A percentile compares a stretch with the other conserved stretches of the same genome.
Evolutionary conservation across 768 basidiomycete genomes (phyloP).

Genomic region (Mycena alexandri): DNA sequence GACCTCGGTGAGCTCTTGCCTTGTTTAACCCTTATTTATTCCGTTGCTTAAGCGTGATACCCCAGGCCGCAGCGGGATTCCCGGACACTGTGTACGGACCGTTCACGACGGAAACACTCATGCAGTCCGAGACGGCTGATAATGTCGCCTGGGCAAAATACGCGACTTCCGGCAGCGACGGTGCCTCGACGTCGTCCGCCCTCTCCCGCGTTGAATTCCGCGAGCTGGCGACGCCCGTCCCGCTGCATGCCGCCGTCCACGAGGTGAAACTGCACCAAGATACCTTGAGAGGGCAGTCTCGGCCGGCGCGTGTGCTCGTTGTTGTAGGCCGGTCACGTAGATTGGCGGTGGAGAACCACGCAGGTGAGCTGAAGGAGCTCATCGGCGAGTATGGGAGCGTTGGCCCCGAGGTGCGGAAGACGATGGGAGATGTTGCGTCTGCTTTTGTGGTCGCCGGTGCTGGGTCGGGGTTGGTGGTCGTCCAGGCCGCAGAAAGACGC

Average conservation of each 20-base stretch:
- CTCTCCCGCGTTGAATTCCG: slow-evolving; percentile 74
- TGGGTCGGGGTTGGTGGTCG: slow-evolving; percentile 72
- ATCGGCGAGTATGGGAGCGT: slow-evolving; percentile 68
- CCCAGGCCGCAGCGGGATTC: slow-evolving; percentile 55
- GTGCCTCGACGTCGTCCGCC: slow-evolving; percentile 46
- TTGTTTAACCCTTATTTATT: not conserved
- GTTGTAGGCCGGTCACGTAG: slow-evolving; percentile 82
- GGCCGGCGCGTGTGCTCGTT: slow-evolving; percentile 63
- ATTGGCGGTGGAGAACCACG: slow-evolving; percentile 80
- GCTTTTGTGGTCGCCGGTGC: slow-evolving; percentile 76
- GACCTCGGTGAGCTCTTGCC: slow-evolving; percentile 56
- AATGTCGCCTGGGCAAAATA: slow-evolving; percentile 80
- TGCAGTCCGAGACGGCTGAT: slow-evolving; percentile 90
- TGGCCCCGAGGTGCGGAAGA: slow-evolving; percentile 78
- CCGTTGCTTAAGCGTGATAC: not conserved
- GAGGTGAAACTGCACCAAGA: slow-evolving; percentile 51
- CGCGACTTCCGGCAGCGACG: slow-evolving; percentile 46
- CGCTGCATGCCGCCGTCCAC: slow-evolving; percentile 69
- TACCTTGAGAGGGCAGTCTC: slow-evolving; percentile 25
- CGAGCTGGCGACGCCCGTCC: slow-evolving; percentile 65
- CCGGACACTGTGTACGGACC: slow-evolving; percentile 82
- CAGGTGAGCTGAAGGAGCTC: slow-evolving; percentile 75
- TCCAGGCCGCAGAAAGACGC: slow-evolving; percentile 65
- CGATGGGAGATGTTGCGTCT: slow-evolving; percentile 87
- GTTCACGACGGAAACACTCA: slow-evolving; percentile 68